Evolutionary conservation across 2,329 filamentous ascomycete genomes (phyloP).

Genomic region (Ascochyta fabae): DNA sequence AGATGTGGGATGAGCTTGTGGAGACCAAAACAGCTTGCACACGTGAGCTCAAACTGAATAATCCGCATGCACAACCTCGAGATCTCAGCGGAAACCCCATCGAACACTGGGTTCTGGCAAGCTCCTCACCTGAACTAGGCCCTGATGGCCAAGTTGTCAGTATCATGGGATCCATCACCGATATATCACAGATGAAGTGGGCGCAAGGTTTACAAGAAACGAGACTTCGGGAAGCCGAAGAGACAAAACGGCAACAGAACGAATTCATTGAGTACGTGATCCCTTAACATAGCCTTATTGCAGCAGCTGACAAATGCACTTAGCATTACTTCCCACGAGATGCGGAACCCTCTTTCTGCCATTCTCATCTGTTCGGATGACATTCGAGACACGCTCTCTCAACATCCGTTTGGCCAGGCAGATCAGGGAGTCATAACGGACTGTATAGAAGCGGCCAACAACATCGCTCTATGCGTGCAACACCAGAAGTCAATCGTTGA

Average conservation of each 20-base stretch:
- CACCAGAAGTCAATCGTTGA: conserved; percentile 47
- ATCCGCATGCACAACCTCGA: conserved; percentile 37
- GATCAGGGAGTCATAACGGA: conserved; percentile 27
- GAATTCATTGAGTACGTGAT: conserved; percentile 41
- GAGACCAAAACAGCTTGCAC: conserved; percentile 47
- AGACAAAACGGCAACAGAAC: conserved; percentile 44
- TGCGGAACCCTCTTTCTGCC: conserved; percentile 44
- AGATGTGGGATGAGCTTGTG: conserved; percentile 51
- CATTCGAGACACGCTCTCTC: conserved; percentile 35
- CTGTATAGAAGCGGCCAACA: conserved; percentile 43
- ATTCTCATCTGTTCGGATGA: conserved; percentile 45
- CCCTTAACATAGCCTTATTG: not conserved
- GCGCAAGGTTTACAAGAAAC: conserved; percentile 43
- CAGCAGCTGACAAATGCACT: not conserved
- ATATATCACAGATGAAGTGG: conserved; percentile 47
- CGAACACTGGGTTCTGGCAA: conserved; percentile 54
- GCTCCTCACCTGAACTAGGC: conserved; percentile 37
- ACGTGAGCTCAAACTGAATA: conserved; percentile 54
- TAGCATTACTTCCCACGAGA: conserved; percentile 44
- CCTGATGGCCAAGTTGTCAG: conserved; percentile 34
- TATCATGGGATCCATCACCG: conserved; percentile 41
- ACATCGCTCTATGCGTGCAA: conserved; percentile 51
- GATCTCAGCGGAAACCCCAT: conserved; percentile 50
- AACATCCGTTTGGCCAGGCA: conserved; percentile 23
- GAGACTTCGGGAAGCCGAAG: conserved; percentile 38